Percentiles rank a stretch among this genome's conserved stretches.
phyloP scores from a whole-genome alignment of 2,329 filamentous ascomycete species.

The Talaromyces sp. region DNA sequence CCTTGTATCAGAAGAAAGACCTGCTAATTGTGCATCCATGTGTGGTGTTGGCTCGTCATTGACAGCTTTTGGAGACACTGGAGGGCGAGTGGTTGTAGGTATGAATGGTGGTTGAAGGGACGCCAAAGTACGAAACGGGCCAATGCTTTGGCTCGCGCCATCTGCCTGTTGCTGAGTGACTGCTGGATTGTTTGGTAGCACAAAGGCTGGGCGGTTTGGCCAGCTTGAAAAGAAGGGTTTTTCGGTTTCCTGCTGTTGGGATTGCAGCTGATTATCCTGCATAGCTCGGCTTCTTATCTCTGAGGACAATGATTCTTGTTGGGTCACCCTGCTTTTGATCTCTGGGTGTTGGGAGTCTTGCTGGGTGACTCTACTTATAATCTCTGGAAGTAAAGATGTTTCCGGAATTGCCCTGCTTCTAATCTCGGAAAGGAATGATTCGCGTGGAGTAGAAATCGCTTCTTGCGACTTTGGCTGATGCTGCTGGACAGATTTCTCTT shows the following conservation, averaged over 20 bases:
- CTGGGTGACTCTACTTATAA: neutral
- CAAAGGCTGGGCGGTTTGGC: slow-evolving; percentile 16
- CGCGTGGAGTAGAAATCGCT: neutral
- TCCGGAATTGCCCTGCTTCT: neutral
- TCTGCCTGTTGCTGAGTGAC: neutral
- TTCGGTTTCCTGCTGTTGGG: neutral
- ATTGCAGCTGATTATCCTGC: neutral
- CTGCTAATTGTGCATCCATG: neutral
- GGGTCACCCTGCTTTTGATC: neutral
- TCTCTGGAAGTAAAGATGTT: neutral
- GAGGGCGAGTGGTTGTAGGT: neutral
- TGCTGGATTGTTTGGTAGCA: neutral
- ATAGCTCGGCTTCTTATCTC: neutral
- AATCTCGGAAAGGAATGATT: neutral
- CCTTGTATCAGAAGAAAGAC: neutral
- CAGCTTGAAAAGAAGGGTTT: slow-evolving; percentile 13
- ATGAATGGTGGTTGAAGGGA: neutral
- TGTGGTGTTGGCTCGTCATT: neutral
- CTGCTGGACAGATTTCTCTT: neutral
- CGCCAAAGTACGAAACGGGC: neutral
- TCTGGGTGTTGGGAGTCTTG: neutral
- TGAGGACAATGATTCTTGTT: neutral
- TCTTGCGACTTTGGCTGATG: neutral
- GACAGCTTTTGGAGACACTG: neutral
- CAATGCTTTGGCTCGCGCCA: neutral